Base-by-base conservation (phyloP, 352 stramenopile species). In the Phytophthora ramorum region DNA sequence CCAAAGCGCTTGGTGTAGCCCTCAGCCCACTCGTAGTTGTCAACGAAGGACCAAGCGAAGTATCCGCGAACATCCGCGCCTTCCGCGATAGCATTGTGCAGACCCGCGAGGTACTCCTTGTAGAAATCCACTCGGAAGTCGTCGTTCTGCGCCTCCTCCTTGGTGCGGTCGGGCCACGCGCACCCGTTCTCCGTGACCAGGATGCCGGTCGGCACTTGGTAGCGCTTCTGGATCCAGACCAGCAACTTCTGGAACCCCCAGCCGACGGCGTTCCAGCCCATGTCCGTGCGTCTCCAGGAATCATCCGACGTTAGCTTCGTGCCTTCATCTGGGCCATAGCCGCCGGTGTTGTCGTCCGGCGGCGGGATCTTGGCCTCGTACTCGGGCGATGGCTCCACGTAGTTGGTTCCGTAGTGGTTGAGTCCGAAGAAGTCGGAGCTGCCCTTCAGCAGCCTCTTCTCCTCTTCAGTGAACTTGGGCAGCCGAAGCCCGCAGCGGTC, bases 381-480 rank as follows among this genome's bases (percentile, higher is more conserved):
- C 48, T 73, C 77, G 16, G 71, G 54, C 5, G 76, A 85, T 3
- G 78, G 75, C 63, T 72, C 79, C 4, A 47, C 40, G 52, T 86
- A 88, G 55, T 60, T 71, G 16, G 85, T 87, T 30, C 83, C 87
- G 76, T 99, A 99, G 72, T 98, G 92, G 76, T 99, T 99, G 1
- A 99, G 71, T 2, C 93, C 96, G 35, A 99, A 92, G 71, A 98
- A 98, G 65, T 99, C 96, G 30, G 66, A 83, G 51, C 85, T 97
- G 8, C 83, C 86, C 44, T 87, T 84, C 14, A 99, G 54, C 20
- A 92, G 48, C 22, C 79, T 78, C 52, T 88, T 83, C 62, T 98
- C 85, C 16, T 95, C 74, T 37, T 83, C 68, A 8, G 95, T 97
- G 66, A 98, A 98, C 30, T 61, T 58, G 6, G 95, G 95, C 26